A percentile compares a stretch with the other conserved stretches of the same genome.
Conservation (phyloP, 352 stramenopile genomes). For the Hyaloperonospora arabidopsidis region DNA sequence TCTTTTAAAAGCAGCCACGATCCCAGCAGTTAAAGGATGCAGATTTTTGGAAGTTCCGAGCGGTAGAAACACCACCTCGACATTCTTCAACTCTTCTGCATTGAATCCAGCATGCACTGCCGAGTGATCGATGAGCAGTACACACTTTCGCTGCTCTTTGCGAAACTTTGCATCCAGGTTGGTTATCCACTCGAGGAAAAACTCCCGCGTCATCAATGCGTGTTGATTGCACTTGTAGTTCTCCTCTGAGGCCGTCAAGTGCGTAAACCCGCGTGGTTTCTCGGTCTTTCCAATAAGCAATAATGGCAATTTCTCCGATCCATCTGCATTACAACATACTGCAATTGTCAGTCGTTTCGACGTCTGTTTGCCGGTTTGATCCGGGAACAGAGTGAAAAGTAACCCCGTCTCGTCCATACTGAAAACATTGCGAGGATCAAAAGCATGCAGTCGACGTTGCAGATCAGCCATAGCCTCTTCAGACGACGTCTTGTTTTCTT, state of each 20-base stretch:
- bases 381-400: slow-evolving; percentile 20
- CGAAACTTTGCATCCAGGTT: slow-evolving; percentile 21
- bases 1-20: slow-evolving; percentile 23
- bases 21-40: slow-evolving; percentile 22
- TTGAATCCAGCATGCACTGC: slow-evolving; percentile 21
- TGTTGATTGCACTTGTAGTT: slow-evolving; percentile 27
- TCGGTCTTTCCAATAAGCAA: slow-evolving; percentile 33
- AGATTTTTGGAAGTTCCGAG: slow-evolving; percentile 9
- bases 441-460: slow-evolving; percentile 13
- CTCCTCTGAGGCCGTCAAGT: slow-evolving; percentile 8
- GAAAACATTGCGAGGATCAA: slow-evolving; percentile 16
- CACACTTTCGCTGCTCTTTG: slow-evolving; percentile 15
- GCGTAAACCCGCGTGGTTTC: slow-evolving; percentile 24
- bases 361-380: slow-evolving; percentile 12
- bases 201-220: slow-evolving; percentile 26
- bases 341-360: slow-evolving; percentile 27
- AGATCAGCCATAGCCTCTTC: slow-evolving; percentile 11
- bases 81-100: slow-evolving; percentile 13
- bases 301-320: slow-evolving; percentile 25
- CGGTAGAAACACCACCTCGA: slow-evolving; percentile 24
- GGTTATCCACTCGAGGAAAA: slow-evolving; percentile 32
- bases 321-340: slow-evolving; percentile 27
- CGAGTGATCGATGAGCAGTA: slow-evolving; percentile 27
- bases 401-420: slow-evolving; percentile 27
- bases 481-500: slow-evolving; percentile 4